Evolutionary conservation across 2,329 filamentous ascomycete genomes (phyloP).

Genomic region (Fusarium avenaceum): DNA sequence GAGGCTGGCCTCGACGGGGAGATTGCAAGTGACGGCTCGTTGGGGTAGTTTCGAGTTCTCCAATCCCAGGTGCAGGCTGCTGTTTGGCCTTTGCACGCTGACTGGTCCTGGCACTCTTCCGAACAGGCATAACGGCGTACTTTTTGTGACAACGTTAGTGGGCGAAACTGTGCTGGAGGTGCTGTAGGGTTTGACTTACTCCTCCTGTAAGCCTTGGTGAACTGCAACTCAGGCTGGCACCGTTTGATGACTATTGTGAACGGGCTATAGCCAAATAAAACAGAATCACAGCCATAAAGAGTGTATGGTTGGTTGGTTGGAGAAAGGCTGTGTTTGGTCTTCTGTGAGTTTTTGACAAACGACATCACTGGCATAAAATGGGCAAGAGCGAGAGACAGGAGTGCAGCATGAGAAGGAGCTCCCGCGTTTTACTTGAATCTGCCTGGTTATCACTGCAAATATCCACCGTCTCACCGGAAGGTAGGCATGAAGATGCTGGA

Average conservation of each 20-base stretch:
- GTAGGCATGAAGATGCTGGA: background rate
- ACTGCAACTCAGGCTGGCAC: background rate
- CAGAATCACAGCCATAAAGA: background rate
- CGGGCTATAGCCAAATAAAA: background rate
- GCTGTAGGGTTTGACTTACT: constrained; percentile 6
- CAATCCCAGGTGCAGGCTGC: constrained; percentile 40
- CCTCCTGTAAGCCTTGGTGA: background rate
- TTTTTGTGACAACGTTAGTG: constrained; percentile 9
- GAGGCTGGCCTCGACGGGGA: constrained; percentile 4
- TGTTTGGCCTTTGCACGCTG: constrained; percentile 32
- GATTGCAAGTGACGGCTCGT: constrained; percentile 47
- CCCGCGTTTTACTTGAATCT: background rate
- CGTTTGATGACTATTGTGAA: background rate
- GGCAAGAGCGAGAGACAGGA: background rate
- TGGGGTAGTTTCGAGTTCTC: constrained; percentile 54
- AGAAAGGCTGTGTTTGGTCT: background rate
- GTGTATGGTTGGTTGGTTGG: background rate
- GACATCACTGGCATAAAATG: background rate
- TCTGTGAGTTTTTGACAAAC: background rate
- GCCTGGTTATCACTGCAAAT: background rate
- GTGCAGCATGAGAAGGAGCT: background rate
- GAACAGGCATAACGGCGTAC: constrained; percentile 34
- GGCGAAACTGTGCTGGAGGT: background rate
- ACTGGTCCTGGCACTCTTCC: constrained; percentile 32
- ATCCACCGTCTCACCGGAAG: background rate